phyloP scores from a whole-genome alignment of 257 asterid species.

The Penstemon davidsonii region DNA sequence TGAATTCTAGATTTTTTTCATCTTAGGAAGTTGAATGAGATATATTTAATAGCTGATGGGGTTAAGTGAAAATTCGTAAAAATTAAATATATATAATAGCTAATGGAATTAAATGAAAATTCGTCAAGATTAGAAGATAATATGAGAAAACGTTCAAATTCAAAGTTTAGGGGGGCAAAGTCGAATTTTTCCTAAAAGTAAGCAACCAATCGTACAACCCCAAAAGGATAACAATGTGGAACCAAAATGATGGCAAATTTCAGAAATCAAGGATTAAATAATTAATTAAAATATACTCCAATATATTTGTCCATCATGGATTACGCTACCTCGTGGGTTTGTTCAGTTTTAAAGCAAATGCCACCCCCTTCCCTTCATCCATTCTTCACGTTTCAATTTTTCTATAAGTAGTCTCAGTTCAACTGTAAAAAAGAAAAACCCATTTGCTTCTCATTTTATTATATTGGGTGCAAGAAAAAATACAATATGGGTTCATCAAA shows the following conservation, averaged over 20 bases:
- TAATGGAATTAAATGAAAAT: too few relatives aligned
- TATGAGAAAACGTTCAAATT: too few relatives aligned
- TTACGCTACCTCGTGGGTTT: constrained; percentile 46
- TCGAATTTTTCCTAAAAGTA: too few relatives aligned
- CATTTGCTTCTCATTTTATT: constrained; percentile 10
- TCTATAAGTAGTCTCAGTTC: constrained; percentile 21
- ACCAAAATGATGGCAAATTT: constrained; percentile 26
- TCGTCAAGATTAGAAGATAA: too few relatives aligned
- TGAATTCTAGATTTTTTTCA: too few relatives aligned
- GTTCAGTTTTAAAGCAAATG: constrained; percentile 53
- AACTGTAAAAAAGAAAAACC: background rate
- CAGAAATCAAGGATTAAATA: constrained; percentile 25
- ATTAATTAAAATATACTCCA: constrained; percentile 2
- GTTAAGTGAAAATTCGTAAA: too few relatives aligned
- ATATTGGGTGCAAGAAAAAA: constrained; percentile 15
- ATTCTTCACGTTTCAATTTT: constrained; percentile 41
- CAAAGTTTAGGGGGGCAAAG: too few relatives aligned
- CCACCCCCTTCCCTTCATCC: constrained; percentile 36
- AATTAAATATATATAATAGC: too few relatives aligned
- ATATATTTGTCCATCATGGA: constrained; percentile 40
- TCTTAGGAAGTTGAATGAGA: too few relatives aligned
- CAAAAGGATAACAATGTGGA: too few relatives aligned
- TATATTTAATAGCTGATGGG: too few relatives aligned
- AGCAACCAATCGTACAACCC: too few relatives aligned
- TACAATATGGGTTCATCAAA: constrained; percentile 52